Evolutionary conservation across 139 green algal genomes (phyloP).

Genomic region (Trebouxia sp.): DNA sequence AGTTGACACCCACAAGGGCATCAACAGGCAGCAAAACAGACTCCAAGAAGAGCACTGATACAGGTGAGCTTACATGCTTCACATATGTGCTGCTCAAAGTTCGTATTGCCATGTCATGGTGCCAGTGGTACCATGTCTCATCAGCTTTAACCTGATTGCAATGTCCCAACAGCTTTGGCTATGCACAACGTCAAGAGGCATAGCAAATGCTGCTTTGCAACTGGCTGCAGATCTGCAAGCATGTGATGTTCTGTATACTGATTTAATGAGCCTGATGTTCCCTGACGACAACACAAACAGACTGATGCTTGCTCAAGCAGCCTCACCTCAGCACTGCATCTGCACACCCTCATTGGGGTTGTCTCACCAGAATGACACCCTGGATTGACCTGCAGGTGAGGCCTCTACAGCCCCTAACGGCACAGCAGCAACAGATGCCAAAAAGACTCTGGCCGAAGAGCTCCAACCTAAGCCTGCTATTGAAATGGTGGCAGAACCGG

Average conservation of each 20-base stretch:
- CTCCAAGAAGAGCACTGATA: not conserved
- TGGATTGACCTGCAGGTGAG: not conserved
- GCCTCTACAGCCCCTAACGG: not conserved
- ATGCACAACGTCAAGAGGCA: too few relatives aligned
- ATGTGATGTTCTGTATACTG: constrained; percentile 29
- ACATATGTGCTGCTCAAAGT: too few relatives aligned
- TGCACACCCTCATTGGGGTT: not conserved
- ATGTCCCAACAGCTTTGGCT: too few relatives aligned
- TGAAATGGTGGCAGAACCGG: not conserved
- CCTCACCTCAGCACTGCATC: too few relatives aligned
- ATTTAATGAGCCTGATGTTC: constrained; percentile 26
- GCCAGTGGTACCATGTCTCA: too few relatives aligned
- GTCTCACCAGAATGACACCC: too few relatives aligned
- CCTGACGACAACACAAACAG: constrained; percentile 26
- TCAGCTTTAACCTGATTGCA: too few relatives aligned
- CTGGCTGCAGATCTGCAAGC: too few relatives aligned
- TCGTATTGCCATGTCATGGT: too few relatives aligned
- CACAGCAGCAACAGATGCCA: not conserved
- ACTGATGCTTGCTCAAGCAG: constrained; percentile 24
- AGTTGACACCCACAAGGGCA: not conserved
- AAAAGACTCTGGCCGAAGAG: too few relatives aligned
- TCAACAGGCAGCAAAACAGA: not conserved
- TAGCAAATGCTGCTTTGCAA: too few relatives aligned
- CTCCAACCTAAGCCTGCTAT: too few relatives aligned
- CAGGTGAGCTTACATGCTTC: not conserved